Conservation (phyloP, 1,284 basidiomycete species). For the Pseudozyma sp. region DNA sequence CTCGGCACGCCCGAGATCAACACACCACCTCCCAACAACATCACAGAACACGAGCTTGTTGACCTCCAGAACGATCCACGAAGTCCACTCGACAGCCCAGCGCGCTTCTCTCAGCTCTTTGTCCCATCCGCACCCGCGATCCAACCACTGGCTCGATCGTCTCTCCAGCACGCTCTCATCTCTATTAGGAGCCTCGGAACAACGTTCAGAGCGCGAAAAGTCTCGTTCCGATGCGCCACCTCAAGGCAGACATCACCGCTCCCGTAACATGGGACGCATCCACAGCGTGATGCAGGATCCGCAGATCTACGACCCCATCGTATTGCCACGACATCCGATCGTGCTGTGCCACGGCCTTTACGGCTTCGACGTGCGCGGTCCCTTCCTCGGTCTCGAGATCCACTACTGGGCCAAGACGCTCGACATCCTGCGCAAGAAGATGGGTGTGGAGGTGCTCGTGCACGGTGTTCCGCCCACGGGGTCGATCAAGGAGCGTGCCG, state of each 20-base stretch:
- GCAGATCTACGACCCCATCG: slow-evolving; percentile 72
- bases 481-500: slow-evolving; percentile 85
- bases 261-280: slow-evolving; percentile 39
- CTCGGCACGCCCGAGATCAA: slow-evolving; percentile 17
- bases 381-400: slow-evolving; percentile 77
- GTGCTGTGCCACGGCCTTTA: slow-evolving; percentile 91
- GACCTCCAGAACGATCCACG: not conserved
- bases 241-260: slow-evolving; percentile 6
- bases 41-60: slow-evolving; percentile 2
- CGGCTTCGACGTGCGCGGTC: slow-evolving; percentile 88
- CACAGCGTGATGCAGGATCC: slow-evolving; percentile 57
- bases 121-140: slow-evolving; percentile 20
- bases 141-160: slow-evolving; percentile 41
- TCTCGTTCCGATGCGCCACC: slow-evolving; percentile 8
- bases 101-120: slow-evolving; percentile 30
- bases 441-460: slow-evolving; percentile 94
- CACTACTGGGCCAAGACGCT: slow-evolving; percentile 97
- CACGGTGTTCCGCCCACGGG: slow-evolving; percentile 95
- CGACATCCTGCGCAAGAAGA: slow-evolving; percentile 80
- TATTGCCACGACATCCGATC: slow-evolving; percentile 86
- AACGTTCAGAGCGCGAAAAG: slow-evolving; percentile 20
- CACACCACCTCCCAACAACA: slow-evolving; percentile 7
- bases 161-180: slow-evolving; percentile 27
- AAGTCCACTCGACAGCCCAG: not conserved
- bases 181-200: slow-evolving; percentile 27